phyloP scores from a whole-genome alignment of 106 monocot genomes.

The Amphibolis antarctica region DNA sequence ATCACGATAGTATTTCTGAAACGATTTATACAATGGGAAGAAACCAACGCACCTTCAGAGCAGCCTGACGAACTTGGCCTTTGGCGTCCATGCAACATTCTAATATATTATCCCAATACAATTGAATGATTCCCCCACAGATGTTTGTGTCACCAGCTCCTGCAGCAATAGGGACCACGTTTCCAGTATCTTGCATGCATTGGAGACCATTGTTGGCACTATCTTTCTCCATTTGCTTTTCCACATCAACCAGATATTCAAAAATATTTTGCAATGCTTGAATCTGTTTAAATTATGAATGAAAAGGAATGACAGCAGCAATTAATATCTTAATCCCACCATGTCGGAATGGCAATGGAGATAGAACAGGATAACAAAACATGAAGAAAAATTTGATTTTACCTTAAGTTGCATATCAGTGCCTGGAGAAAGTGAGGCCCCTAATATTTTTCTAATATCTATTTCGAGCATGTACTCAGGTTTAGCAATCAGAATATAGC shows the following conservation, averaged over 20 bases:
- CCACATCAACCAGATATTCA: constrained; percentile 90
- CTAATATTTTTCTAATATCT: constrained; percentile 64
- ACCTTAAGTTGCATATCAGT: constrained; percentile 77
- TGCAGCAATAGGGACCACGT: constrained; percentile 85
- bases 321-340: too few species aligned
- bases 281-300: constrained; percentile 31
- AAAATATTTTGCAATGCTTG: constrained; percentile 84
- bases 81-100: constrained; percentile 64
- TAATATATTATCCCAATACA: constrained; percentile 84
- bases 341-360: not conserved
- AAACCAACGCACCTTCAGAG: constrained; percentile 53
- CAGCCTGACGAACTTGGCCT: constrained; percentile 68
- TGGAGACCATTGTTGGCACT: constrained; percentile 13
- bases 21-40: not conserved
- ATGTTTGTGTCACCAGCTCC: constrained; percentile 99
- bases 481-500: constrained; percentile 71
- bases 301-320: not conserved
- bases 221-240: constrained; percentile 60
- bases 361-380: not conserved
- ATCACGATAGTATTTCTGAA: not conserved
- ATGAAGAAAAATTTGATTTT: constrained; percentile 1
- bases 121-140: constrained; percentile 92
- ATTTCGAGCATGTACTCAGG: constrained; percentile 88
- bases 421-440: constrained; percentile 54
- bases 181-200: constrained; percentile 23